Evolutionary conservation across 768 basidiomycete genomes (phyloP), one percentile per base, ranked within the genome.

Genomic region (Trametes villosa): DNA sequence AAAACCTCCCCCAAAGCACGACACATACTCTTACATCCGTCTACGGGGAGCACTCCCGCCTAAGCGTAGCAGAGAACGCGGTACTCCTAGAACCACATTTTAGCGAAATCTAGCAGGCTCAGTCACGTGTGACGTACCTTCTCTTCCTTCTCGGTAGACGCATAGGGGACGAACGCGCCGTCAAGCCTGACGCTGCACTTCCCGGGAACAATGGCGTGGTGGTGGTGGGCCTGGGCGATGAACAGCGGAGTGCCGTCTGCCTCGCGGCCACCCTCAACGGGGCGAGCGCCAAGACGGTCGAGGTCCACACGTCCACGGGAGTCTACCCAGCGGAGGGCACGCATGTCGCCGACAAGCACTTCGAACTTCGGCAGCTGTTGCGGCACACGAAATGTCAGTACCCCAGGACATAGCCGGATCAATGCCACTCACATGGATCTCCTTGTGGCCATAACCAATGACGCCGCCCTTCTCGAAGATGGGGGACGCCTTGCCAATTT

Each of bases 201-300:
- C n/a, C 88, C 89, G 7, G 88, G 86, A 68, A 85, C 80, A 33
- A 80, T 76, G 9, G 77, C 80, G 22, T 74, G 76, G 13, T 83
- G 74, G 74, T 86, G 69, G 12, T 77, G 75, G 3, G 86, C 89
- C 66, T 84, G 80, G 6, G 82, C 85, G 57, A 92, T 76, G 71
- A 82, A 90, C 18, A 89, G 75, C 8, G 76, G 78, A 1, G 79
- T 76, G n/a, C 87, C 87, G 58, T 86, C 79, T 15, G 78, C 75
- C 69, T 91, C 89, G 29, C 72, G 76, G 2, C 90, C 90, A 49
- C 86, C 90, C 60, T 90, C 87, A 34, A 92, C 86, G 0, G 87
- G 87, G 5, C 61, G 72, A 47, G 73, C 73, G 47, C 81, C 75
- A 31, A 89, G 80, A 36, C 65, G 56, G 1, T 67, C 45, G 33